Base-by-base conservation (phyloP, 139 green algal genomes). In the Ulvella scutata region DNA sequence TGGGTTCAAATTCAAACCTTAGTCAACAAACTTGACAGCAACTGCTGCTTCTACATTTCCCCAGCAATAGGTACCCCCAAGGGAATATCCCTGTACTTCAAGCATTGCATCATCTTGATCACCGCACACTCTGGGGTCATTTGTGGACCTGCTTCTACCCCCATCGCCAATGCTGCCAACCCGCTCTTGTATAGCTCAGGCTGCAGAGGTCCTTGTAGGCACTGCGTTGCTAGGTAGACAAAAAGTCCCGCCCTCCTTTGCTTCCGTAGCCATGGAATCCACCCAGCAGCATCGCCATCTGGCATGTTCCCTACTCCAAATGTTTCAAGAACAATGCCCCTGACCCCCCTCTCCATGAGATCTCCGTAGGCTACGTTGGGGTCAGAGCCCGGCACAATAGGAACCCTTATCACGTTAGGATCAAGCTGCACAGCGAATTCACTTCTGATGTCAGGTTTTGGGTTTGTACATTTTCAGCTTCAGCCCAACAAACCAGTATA, bases 271-370 rank as follows among this genome's bases (percentile, higher is more conserved):
- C 90, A 97, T 0, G 88, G 83, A 36, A 97, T 44, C 92, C 92
- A 97, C 10, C 88, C 88, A 0, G 74, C 36, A 3, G 75, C 21
- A 0, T 78, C 20, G n/a, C 72, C 51, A 79, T 95, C 87, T 1
- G 92, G 92, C 82, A 96, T 88, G 87, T 97, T 96, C 78, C 91
- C 92, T 9, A 95, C 89, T 0, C 92, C 92, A 87, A 96, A 97
- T 1, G 85, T 80, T 78, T 97, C 92, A 35, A 97, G 85, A 17
- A 97, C 87, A 1, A 96, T 74, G 13, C 90, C 92, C 9, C 82
- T 73, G 33, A 94, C 87, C 3, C 88, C 88, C 0, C 86, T 72
- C 21, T 60, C 80, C 26, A 82, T 82, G 28, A 94, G 51, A 74
- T 97, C 90, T 26, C 92, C 92, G 74, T 96, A 97, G 43, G 79